These are phyloP conservation scores for Aspergillus novoparasiticus DNA, from an alignment of 2,329 filamentous ascomycete genomes.

Conservation along the genomic window DNA sequence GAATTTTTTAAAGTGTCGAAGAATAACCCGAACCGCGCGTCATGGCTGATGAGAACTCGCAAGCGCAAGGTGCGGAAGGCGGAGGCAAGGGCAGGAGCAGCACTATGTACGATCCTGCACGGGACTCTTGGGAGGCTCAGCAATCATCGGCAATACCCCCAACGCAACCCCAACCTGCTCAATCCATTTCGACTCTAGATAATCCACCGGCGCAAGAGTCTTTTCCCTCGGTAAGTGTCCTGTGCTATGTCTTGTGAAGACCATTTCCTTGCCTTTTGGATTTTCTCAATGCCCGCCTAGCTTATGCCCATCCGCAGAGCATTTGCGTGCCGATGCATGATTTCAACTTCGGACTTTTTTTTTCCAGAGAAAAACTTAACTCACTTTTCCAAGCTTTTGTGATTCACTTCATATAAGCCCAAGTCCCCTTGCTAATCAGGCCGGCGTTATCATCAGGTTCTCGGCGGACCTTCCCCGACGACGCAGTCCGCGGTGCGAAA, in stretches of 20 bases:
- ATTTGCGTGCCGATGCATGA: not conserved
- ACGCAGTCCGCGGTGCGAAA: not conserved
- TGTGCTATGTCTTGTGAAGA: not conserved
- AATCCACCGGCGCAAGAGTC: not conserved
- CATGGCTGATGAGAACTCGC: conserved; percentile 13
- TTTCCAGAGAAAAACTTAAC: not conserved
- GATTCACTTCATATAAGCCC: not conserved
- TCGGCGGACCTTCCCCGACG: not conserved
- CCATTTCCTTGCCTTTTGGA: not conserved
- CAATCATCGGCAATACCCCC: not conserved
- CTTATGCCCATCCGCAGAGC: not conserved
- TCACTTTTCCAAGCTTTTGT: not conserved
- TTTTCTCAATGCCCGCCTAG: not conserved
- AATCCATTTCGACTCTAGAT: not conserved
- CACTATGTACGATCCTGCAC: conserved; percentile 28
- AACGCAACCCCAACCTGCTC: not conserved
- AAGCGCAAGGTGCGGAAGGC: not conserved
- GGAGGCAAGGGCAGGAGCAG: conserved; percentile 4
- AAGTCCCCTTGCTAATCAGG: not conserved
- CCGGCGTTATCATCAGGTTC: not conserved
- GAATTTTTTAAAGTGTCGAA: not conserved
- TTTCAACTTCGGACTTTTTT: not conserved
- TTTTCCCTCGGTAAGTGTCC: not conserved
- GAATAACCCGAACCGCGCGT: not conserved
- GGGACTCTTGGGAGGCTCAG: conserved; percentile 25